A percentile compares a stretch with the other conserved stretches of the same genome.
Evolutionary conservation across 169 alveolate genomes (phyloP).

Genomic region (Hepatocystis sp.): DNA sequence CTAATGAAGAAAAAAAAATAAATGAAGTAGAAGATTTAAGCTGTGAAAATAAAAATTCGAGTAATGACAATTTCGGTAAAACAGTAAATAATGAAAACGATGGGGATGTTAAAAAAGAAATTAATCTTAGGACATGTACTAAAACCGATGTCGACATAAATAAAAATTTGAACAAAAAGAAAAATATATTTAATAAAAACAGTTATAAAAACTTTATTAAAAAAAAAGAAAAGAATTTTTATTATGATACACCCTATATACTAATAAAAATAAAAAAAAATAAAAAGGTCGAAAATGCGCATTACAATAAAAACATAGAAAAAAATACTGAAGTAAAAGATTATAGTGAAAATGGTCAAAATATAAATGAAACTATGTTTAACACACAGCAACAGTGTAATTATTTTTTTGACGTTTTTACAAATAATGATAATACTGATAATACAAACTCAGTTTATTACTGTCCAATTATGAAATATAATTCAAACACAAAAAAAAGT

Average conservation of each 20-base stretch:
- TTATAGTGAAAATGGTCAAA: conserved; percentile 8
- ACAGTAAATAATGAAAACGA: too few relatives aligned
- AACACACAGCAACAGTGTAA: neutral
- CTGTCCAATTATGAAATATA: conserved; percentile 45
- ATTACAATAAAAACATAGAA: neutral
- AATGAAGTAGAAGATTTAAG: neutral
- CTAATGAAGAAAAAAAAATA: conserved; percentile 45
- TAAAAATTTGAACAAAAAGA: neutral
- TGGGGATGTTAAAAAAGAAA: neutral
- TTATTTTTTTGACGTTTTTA: conserved; percentile 18
- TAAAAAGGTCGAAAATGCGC: conserved; percentile 4
- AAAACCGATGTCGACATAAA: neutral
- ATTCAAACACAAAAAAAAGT: conserved; percentile 23
- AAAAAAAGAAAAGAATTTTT: conserved; percentile 25
- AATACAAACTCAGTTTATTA: conserved; percentile 21
- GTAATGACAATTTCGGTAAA: neutral
- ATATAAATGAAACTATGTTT: neutral
- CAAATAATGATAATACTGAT: conserved; percentile 25
- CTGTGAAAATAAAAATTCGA: neutral
- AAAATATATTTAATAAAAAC: neutral
- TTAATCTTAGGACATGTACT: neutral
- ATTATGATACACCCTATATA: conserved; percentile 58
- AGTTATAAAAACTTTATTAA: neutral
- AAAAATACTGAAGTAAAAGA: neutral
- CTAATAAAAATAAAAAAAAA: conserved; percentile 42